These are phyloP conservation scores for Cornus controversa DNA, from an alignment of 148 eudicot species.

Conservation along the genomic window DNA sequence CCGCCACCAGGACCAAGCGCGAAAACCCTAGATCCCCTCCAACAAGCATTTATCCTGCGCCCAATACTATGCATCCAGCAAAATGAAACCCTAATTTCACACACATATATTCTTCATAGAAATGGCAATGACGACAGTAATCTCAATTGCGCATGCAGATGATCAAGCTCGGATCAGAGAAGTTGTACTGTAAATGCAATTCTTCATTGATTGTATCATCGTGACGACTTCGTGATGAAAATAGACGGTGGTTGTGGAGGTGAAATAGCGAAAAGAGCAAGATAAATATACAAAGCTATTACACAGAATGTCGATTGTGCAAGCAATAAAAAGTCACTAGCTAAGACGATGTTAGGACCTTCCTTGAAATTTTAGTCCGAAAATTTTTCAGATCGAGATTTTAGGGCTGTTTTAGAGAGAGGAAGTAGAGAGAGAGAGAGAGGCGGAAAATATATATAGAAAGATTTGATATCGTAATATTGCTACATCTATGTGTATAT, in stretches of 20 bases:
- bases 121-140: neutral
- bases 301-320: neutral
- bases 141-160: slow-evolving; percentile 23
- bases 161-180: neutral
- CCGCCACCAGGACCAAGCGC: slow-evolving; percentile 29
- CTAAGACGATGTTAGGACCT: neutral
- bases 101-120: slow-evolving; percentile 1
- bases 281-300: neutral
- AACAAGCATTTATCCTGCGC: slow-evolving; percentile 50
- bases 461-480: neutral
- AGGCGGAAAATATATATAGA: neutral
- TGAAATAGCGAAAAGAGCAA: too few species aligned
- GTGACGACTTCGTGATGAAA: neutral
- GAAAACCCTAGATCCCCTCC: slow-evolving; percentile 74
- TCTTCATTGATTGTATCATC: neutral
- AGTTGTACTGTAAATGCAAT: neutral
- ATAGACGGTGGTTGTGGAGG: neutral
- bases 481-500: neutral
- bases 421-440: neutral
- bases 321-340: neutral
- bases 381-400: slow-evolving; percentile 14
- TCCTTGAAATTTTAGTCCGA: neutral
- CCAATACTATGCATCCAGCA: slow-evolving; percentile 22
- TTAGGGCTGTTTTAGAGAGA: slow-evolving; percentile 11
- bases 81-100: slow-evolving; percentile 30